Evolutionary conservation across 805 yeast genomes (phyloP).

Genomic region (Candida vaughaniae): DNA sequence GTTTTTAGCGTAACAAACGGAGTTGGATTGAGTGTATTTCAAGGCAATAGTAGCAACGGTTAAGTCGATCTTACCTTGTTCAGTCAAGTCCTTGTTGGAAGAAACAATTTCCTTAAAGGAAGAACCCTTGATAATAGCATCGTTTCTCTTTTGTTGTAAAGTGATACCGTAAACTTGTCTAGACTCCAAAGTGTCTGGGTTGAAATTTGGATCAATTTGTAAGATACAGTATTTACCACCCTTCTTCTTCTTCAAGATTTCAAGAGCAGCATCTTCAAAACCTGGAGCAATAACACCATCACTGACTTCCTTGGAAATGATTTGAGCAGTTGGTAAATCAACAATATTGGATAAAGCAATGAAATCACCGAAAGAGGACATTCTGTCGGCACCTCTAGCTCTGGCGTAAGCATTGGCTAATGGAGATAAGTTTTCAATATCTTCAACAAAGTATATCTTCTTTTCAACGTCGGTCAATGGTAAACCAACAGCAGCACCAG

Average conservation of each 20-base stretch:
- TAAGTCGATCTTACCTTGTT: conserved; percentile 89
- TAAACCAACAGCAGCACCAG: conserved; percentile 97
- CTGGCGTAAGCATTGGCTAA: conserved; percentile 98
- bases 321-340: conserved; percentile 93
- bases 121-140: conserved; percentile 88
- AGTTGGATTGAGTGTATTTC: conserved; percentile 97
- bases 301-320: conserved; percentile 94
- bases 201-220: conserved; percentile 93
- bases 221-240: conserved; percentile 95
- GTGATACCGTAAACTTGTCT: conserved; percentile 96
- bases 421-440: conserved; percentile 92
- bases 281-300: conserved; percentile 99
- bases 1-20: conserved; percentile 96
- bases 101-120: conserved; percentile 92
- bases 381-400: conserved; percentile 99
- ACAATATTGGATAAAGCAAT: conserved; percentile 96
- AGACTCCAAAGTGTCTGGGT: conserved; percentile 77
- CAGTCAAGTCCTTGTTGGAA: conserved; percentile 79
- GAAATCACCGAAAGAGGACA: conserved; percentile 98
- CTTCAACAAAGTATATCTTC: conserved; percentile 92
- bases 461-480: conserved; percentile 90
- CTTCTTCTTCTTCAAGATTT: conserved; percentile 85
- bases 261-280: conserved; percentile 88
- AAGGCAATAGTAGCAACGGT: conserved; percentile 97
- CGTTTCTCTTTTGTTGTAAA: conserved; percentile 95